phyloP scores from a whole-genome alignment of 768 basidiomycete species.

The Boletus vermiculosoides region DNA sequence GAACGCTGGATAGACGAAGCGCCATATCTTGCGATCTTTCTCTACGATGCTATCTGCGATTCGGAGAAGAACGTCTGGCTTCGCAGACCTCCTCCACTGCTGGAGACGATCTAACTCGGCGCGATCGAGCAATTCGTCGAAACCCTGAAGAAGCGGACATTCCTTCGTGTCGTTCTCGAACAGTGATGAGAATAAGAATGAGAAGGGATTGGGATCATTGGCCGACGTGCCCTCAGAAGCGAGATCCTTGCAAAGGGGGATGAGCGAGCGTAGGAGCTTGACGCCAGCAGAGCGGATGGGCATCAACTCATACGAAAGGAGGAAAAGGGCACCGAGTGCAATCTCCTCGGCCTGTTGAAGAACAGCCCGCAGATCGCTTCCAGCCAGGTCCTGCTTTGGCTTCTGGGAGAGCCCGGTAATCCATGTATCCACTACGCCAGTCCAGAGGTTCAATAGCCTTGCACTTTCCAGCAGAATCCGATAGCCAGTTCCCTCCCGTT shows the following conservation, averaged over 20 bases:
- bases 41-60: conserved; percentile 71
- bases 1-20: conserved; percentile 65
- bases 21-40: conserved; percentile 72
- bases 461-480: conserved; percentile 66
- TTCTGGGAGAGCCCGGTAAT: conserved; percentile 46
- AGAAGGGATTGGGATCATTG: conserved; percentile 27
- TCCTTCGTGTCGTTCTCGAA: conserved; percentile 51
- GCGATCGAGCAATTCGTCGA: conserved; percentile 64
- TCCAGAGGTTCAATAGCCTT: conserved; percentile 72
- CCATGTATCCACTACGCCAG: conserved; percentile 69
- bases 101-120: conserved; percentile 59
- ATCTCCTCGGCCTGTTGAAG: conserved; percentile 56
- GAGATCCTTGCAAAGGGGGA: conserved; percentile 48
- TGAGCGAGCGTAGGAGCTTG: conserved; percentile 59
- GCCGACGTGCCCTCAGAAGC: conserved; percentile 31
- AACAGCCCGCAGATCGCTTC: conserved; percentile 43
- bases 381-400: conserved; percentile 37
- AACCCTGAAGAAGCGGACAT: conserved; percentile 53
- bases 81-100: conserved; percentile 61
- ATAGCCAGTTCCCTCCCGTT: conserved; percentile 60
- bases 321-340: conserved; percentile 70
- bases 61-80: conserved; percentile 56
- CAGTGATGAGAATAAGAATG: conserved; percentile 47
- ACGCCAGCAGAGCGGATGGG: conserved; percentile 59
- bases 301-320: conserved; percentile 58